Base-by-base conservation (phyloP, 306 rosid genomes). In the Echinosophora koreensis region DNA sequence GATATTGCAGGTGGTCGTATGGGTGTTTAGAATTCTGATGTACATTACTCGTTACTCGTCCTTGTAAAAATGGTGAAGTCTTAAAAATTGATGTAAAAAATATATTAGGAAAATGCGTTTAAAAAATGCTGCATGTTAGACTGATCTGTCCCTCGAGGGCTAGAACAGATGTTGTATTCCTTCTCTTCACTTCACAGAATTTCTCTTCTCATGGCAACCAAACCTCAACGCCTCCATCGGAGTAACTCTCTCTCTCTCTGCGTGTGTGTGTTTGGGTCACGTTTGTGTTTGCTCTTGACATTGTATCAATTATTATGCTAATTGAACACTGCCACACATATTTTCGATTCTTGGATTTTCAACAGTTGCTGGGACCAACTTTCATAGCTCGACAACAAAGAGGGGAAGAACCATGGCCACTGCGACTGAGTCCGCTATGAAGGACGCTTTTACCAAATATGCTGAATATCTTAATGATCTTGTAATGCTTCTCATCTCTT, bases 391-490 rank as follows among this genome's bases (percentile, higher is more conserved):
- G 13, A 16, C 80, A 5, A 16, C 80, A 5, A 88, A 95, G 77
- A 88, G 77, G 87, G 66, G 84, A 55, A 90, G 91, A 88, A 82
- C 91, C 60, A 84, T 89, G 86, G 51, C 87, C 71, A 67, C 59
- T 12, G 22, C 77, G 18, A 75, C 89, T 10, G 84, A 89, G 4
- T 84, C 90, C 14, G 51, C 96, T 57, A 83, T 92, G 87, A 86
- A 80, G 35, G 93, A 86, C 49, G 85, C 97, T 73, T 95, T 95
- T 69, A 1, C 91, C 59, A 80, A 81, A 57, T 90, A 95, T 63
- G 77, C 95, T 16, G 79, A 88, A 32, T 95, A 88, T 78, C 93
- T 95, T 15, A 95, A 89, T 49, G 11, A 78, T 82, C 97, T 89
- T 4, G 98, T 95, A 89, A 85, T 42, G 49, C 58, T 75, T 81